phyloP scores from a whole-genome alignment of 805 yeast species.

The Yamadazyma philogaea region DNA sequence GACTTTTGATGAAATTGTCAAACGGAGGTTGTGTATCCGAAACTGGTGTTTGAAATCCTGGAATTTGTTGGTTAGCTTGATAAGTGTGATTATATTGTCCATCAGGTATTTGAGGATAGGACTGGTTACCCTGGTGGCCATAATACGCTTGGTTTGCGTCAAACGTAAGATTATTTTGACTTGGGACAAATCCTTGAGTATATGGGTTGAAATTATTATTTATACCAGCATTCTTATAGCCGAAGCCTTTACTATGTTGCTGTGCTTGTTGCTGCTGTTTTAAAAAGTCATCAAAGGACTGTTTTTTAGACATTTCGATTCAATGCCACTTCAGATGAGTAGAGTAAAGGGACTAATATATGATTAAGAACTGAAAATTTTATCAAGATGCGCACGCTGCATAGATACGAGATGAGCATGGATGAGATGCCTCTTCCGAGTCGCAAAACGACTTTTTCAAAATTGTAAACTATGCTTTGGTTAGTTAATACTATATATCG shows the following conservation, averaged over 20 bases:
- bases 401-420: conserved; percentile 6
- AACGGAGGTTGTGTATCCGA: background rate
- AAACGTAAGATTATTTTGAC: background rate
- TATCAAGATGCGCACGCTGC: conserved; percentile 7
- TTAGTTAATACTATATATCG: background rate
- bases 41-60: background rate
- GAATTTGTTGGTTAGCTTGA: conserved; percentile 9
- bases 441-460: too few relatives aligned
- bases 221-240: conserved; percentile 19
- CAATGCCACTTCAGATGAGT: background rate
- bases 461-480: too few relatives aligned
- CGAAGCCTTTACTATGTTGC: conserved; percentile 31
- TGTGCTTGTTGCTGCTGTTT: conserved; percentile 41
- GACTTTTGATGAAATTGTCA: conserved; percentile 13
- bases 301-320: conserved; percentile 22
- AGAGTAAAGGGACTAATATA: too few relatives aligned
- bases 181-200: conserved; percentile 16
- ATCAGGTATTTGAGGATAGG: too few relatives aligned
- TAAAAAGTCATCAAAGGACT: conserved; percentile 51
- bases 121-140: conserved; percentile 7
- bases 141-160: background rate
- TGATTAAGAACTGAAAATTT: conserved; percentile 9
- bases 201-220: conserved; percentile 12
- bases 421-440: background rate
- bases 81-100: conserved; percentile 3